Evolutionary conservation across 352 stramenopile species (phyloP), one percentile per base, ranked within the genome.

Genomic region (Blastocystis sp.): DNA sequence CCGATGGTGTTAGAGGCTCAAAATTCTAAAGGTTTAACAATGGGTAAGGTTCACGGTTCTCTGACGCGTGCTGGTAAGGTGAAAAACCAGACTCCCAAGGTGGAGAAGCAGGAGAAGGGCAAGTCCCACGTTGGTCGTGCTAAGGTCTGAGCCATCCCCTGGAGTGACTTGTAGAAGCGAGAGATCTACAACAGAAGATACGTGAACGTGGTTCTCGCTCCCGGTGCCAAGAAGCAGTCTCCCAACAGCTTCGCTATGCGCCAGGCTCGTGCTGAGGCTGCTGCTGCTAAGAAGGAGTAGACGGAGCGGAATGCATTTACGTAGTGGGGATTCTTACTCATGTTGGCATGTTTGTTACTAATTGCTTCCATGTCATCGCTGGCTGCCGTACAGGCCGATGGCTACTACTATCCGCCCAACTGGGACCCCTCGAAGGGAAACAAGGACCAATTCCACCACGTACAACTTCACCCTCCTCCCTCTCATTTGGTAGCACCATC

Each of bases 101-200:
- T 99, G 63, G 95, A 97, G 91, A 97, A 97, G 92, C 92, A 97
- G 92, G 97, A 99, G 92, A 97, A 98, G 91, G 97, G 91, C 90
- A 96, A 98, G 92, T 91, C 95, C 90, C 95, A 97, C 87, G 95
- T 94, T 77, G 97, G 97, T 91, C 95, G 97, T 87, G 97, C 96
- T 76, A 98, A 99, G 61, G 76, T 87, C 19, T 9, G 62, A 69
- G 28, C 19, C 28, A 11, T 45, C 28, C 7, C 21, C 24, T 17
- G 6, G 38, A 7, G 1, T 79, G 43, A 74, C 14, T 19, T 78
- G 62, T 71, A 99, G 95, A 99, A 99, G 95, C 94, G 97, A 92
- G 97, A 98, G 93, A 96, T 98, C 93, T 99, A 99, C 96, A 99
- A 99, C 93, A 95, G 97, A 91, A 94, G 97, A 92, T 99, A 99